Base-by-base conservation (phyloP, 2,329 filamentous ascomycete genomes). In the Myriosclerotinia duriaeana region DNA sequence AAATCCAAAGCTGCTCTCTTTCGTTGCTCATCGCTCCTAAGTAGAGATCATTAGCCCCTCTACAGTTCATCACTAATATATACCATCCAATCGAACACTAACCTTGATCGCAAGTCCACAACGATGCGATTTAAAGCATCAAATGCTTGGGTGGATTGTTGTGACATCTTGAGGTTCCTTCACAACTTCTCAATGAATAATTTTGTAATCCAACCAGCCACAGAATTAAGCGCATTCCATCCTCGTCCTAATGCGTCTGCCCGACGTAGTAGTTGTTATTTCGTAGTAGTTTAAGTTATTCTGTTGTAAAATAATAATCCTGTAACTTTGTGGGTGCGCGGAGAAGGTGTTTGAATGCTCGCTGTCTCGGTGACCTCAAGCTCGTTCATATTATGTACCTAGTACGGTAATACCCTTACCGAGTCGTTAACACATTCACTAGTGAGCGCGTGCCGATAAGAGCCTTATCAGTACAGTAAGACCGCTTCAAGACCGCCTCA, bases 1-100 rank as follows among this genome's bases (percentile, higher is more conserved):
- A 78, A 67, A 54, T 77, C 74, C 15, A 70, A 63, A 46, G 76
- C 76, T 17, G 75, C 75, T 64, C 75, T 71, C 67, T 73, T 76
- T 69, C 74, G 71, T 36, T 71, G 62, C 52, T 78, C 76, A 66
- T 77, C 75, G 63, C 69, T 75, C 42, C 64, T 73, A 61, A 71
- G 74, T 56, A 6, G 15, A 53, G 34, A 60, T 46, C n/a, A 42
- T 58, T 52, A 65, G 54, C 63, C 36, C 36, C 17, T 26, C 38
- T 15, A 53, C 36, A 62, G 26, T 38, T 22, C 42, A 54, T 34
- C 36, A 38, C 9, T 53, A 17, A 56, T 8, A 63, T 56, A 20
- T 40, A n/a, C 64, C 38, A 59, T 50, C 53, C 42, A 38, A 15
- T 72, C 44, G 64, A 77, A 74, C 69, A 20, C 73, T 52, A 66